Evolutionary conservation across 1,284 basidiomycete genomes (phyloP), one percentile per base, ranked within the genome.

Genomic region (Ganoderma sinense): DNA sequence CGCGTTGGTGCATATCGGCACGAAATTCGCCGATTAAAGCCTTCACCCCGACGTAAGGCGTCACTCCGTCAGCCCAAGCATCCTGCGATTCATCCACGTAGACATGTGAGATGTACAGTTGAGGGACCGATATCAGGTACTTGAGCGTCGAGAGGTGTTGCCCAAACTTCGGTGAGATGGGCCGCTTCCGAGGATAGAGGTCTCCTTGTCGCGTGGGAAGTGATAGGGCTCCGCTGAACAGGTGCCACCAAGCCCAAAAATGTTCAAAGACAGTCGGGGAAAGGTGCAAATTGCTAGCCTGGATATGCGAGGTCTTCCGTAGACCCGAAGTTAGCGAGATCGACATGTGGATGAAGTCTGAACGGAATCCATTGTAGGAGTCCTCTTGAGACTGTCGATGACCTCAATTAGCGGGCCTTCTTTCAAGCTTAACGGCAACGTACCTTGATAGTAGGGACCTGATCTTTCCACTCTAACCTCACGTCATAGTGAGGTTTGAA

Each of bases 271-370:
- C 87, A 75, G 94, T 91, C 0, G 97, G 96, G 2, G 93, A 95
- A 51, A 98, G 88, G 82, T 99, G 94, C 68, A 99, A 84, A 76
- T 89, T 95, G 82, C 94, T 98, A 71, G 84, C 81, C 10, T 77
- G 81, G 0, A 73, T 68, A n/a, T 75, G 74, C 1, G 73, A 68
- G 59, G 58, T 78, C 75, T 80, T 75, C 68, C 73, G 79, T 69
- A 76, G 74, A 67, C 80, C 71, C 74, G 95, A 95, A 45, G 89
- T 89, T 70, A 98, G 84, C 0, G 97, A 98, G 60, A 97, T 86
- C 0, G 96, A 97, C 66, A 98, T 88, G 82, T 99, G 97, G 69
- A 98, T 91, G 79, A 96, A 98, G 81, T 99, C 93, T 10, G 97
- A 98, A 41, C 97, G 91, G 83, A 98, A 99, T 2, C 89, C 94